phyloP scores from a whole-genome alignment of 176 grass and related monocot species.

The Carex parvula region DNA sequence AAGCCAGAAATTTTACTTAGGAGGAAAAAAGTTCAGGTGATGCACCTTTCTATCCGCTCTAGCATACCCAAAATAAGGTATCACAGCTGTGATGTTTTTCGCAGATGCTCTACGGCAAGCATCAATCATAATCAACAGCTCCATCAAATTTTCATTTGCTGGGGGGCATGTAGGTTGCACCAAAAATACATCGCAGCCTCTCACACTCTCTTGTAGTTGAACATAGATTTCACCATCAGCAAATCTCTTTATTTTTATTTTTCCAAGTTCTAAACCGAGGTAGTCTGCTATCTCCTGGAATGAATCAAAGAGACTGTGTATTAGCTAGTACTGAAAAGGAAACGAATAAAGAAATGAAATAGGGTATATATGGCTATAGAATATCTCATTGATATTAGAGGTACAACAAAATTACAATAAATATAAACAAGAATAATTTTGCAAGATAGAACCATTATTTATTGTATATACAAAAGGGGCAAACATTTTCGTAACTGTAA shows the following conservation, averaged over 20 bases:
- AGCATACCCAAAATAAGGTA: slow-evolving; percentile 84
- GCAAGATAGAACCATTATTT: not conserved
- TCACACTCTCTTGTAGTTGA: slow-evolving; percentile 77
- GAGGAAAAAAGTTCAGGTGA: slow-evolving; percentile 3
- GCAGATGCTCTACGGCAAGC: slow-evolving; percentile 79
- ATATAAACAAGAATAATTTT: not conserved
- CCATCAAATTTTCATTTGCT: slow-evolving; percentile 86
- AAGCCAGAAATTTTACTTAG: slow-evolving; percentile 9
- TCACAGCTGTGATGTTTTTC: slow-evolving; percentile 66
- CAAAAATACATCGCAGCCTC: slow-evolving; percentile 71
- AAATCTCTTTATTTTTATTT: slow-evolving; percentile 74
- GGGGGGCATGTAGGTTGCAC: slow-evolving; percentile 78
- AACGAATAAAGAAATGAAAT: not conserved
- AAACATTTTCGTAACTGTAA: not conserved
- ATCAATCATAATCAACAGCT: slow-evolving; percentile 82
- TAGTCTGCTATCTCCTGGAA: slow-evolving; percentile 59
- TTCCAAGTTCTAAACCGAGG: slow-evolving; percentile 53
- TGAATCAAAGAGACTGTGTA: not conserved
- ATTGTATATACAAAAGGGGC: not conserved
- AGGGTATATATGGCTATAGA: not conserved
- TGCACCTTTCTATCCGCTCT: slow-evolving; percentile 62
- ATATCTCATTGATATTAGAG: not conserved
- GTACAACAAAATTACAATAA: not conserved
- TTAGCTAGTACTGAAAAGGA: not conserved
- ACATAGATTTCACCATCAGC: slow-evolving; percentile 81